phyloP scores from a whole-genome alignment of 1,284 basidiomycete species.

The Agroathelia rolfsii region DNA sequence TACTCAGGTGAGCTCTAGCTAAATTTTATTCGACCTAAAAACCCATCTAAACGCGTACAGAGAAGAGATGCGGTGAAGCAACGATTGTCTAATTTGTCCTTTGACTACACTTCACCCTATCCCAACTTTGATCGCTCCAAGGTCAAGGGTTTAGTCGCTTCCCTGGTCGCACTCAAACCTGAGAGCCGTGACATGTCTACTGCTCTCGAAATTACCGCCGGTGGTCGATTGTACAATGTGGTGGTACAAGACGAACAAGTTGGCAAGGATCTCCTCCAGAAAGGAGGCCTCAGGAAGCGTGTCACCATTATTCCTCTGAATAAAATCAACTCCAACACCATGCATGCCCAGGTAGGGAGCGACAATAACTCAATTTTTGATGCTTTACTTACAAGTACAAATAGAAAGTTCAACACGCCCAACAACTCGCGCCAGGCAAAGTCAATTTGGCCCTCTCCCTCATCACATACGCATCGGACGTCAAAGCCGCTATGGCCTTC shows the following conservation, averaged over 20 bases:
- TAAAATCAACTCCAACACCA: slow-evolving; percentile 73
- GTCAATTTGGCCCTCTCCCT: slow-evolving; percentile 82
- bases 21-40: slow-evolving; percentile 3
- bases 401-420: slow-evolving; percentile 75
- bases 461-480: slow-evolving; percentile 79
- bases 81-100: slow-evolving; percentile 67
- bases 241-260: slow-evolving; percentile 88
- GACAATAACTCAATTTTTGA: slow-evolving; percentile 1
- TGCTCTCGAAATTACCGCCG: slow-evolving; percentile 90
- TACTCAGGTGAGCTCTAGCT: slow-evolving; percentile 57
- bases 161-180: slow-evolving; percentile 67
- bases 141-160: slow-evolving; percentile 92
- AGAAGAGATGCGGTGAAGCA: slow-evolving; percentile 66
- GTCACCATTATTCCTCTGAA: slow-evolving; percentile 93
- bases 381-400: no score
- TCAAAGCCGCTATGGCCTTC: slow-evolving; percentile 84
- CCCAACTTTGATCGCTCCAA: slow-evolving; percentile 79
- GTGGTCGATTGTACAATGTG: slow-evolving; percentile 88
- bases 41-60: slow-evolving; percentile 26
- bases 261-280: slow-evolving; percentile 77
- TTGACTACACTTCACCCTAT: slow-evolving; percentile 73
- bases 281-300: slow-evolving; percentile 80
- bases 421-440: slow-evolving; percentile 73
- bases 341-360: slow-evolving; percentile 48
- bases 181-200: slow-evolving; percentile 74